These are phyloP conservation scores for Cryphonectria radicalis DNA, from an alignment of 2,329 filamentous ascomycete species.

Conservation along the genomic window DNA sequence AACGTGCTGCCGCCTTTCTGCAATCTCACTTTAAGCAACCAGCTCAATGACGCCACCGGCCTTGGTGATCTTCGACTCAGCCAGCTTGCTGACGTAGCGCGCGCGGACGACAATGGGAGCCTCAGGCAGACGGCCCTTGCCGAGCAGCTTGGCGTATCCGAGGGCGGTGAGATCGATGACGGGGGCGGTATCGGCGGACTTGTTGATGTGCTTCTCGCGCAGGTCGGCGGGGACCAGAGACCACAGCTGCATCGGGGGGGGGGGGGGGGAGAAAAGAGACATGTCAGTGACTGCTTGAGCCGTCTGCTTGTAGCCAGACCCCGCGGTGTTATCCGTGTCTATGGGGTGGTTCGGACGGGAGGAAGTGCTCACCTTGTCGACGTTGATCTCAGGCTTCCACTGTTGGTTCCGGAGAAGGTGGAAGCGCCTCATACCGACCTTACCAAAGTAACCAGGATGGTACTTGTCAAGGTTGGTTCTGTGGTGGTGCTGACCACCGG, in stretches of 20 bases:
- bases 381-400: constrained; percentile 99
- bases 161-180: constrained; percentile 97
- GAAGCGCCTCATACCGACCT: constrained; percentile 95
- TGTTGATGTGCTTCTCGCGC: constrained; percentile 87
- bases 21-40: constrained; percentile 69
- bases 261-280: not conserved
- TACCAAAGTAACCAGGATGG: constrained; percentile 99
- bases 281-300: constrained; percentile 33
- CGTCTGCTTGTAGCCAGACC: not conserved
- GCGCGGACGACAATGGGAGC: constrained; percentile 94
- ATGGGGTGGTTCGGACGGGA: not conserved
- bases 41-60: constrained; percentile 95
- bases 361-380: constrained; percentile 79
- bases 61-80: constrained; percentile 98
- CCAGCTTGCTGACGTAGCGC: constrained; percentile 92
- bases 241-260: constrained; percentile 71
- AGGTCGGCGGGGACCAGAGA: constrained; percentile 90
- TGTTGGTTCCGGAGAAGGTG: constrained; percentile 94
- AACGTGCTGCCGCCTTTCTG: not conserved
- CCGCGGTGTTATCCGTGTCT: not conserved
- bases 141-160: constrained; percentile 98
- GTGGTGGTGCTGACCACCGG: constrained; percentile 99
- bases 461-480: constrained; percentile 84
- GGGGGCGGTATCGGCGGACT: constrained; percentile 84
- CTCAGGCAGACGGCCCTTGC: constrained; percentile 94